phyloP scores from a whole-genome alignment of 2,329 filamentous ascomycete species.

The Neofusicoccum sp. region DNA sequence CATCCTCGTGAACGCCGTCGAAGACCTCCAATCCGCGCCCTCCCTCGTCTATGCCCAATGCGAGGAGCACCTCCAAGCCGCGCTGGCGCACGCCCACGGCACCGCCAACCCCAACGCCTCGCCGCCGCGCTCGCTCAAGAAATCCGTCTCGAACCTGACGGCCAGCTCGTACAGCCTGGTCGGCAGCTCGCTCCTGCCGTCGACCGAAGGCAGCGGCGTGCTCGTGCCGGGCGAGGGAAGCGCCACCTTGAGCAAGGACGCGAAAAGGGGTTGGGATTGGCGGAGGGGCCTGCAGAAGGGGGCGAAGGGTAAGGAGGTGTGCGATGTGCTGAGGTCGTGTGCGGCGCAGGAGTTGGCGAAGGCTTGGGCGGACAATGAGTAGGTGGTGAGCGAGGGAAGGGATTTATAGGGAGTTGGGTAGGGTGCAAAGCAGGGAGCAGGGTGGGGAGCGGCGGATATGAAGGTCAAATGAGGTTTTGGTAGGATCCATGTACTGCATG shows the following conservation, averaged over 20 bases:
- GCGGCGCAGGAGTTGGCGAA: slow-evolving; percentile 73
- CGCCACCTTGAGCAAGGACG: slow-evolving; percentile 30
- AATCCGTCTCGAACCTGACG: slow-evolving; percentile 55
- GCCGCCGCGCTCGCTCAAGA: slow-evolving; percentile 54
- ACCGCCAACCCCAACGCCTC: slow-evolving; percentile 25
- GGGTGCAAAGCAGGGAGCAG: background rate
- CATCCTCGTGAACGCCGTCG: slow-evolving; percentile 72
- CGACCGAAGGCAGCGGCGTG: slow-evolving; percentile 52
- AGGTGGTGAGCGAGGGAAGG: background rate
- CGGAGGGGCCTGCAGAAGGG: slow-evolving; percentile 58
- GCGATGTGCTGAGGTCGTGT: slow-evolving; percentile 71
- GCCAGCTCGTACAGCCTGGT: slow-evolving; percentile 65
- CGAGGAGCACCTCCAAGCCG: slow-evolving; percentile 76
- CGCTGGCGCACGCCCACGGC: slow-evolving; percentile 67
- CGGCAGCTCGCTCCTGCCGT: slow-evolving; percentile 68
- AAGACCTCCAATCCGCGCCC: slow-evolving; percentile 77
- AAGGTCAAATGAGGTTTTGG: background rate
- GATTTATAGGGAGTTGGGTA: background rate
- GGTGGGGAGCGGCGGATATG: background rate
- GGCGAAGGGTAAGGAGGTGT: slow-evolving; percentile 68
- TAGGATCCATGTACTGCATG: background rate
- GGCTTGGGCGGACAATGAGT: slow-evolving; percentile 64
- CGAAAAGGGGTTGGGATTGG: slow-evolving; percentile 74
- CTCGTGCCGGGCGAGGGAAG: slow-evolving; percentile 39
- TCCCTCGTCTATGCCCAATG: slow-evolving; percentile 72